Evolutionary conservation across 2,329 filamentous ascomycete species (phyloP).

Genomic region (Harringtonia lauricola): DNA sequence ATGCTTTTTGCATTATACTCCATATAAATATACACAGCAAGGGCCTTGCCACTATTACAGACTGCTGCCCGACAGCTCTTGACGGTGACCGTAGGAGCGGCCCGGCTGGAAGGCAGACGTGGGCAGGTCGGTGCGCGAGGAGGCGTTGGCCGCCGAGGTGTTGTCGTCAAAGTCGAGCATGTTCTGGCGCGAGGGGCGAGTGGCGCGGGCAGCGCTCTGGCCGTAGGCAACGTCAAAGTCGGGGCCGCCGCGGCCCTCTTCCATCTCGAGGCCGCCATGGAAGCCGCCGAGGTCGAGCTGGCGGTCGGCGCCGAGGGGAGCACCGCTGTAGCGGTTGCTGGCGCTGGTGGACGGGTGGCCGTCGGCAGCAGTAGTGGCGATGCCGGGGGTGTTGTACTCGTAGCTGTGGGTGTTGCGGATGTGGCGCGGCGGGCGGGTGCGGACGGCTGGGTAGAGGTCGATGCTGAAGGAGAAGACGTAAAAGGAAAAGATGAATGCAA

Average conservation of each 20-base stretch:
- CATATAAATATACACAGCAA: no score
- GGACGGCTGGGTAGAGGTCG: conserved; percentile 71
- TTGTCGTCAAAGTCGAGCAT: background rate
- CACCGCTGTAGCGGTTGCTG: background rate
- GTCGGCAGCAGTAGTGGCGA: background rate
- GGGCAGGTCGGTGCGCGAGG: background rate
- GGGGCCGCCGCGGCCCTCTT: background rate
- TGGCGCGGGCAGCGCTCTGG: conserved; percentile 10
- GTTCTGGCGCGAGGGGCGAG: background rate
- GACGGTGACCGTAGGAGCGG: conserved; percentile 1
- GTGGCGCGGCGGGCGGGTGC: conserved; percentile 33
- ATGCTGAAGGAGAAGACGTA: conserved; percentile 81
- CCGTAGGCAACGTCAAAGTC: conserved; percentile 5
- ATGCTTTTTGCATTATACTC: background rate
- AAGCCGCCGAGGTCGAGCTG: background rate
- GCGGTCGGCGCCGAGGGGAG: background rate
- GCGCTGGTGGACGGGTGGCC: background rate
- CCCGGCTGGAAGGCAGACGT: conserved; percentile 3
- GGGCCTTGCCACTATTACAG: no score
- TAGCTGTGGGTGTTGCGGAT: background rate
- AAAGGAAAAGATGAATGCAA: conserved; percentile 77
- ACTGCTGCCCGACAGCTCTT: background rate
- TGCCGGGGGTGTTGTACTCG: background rate
- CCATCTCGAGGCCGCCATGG: background rate
- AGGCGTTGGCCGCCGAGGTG: background rate